These are phyloP conservation scores for Arachis monticola DNA, from an alignment of 331 rosid genomes.

Conservation along the genomic window DNA sequence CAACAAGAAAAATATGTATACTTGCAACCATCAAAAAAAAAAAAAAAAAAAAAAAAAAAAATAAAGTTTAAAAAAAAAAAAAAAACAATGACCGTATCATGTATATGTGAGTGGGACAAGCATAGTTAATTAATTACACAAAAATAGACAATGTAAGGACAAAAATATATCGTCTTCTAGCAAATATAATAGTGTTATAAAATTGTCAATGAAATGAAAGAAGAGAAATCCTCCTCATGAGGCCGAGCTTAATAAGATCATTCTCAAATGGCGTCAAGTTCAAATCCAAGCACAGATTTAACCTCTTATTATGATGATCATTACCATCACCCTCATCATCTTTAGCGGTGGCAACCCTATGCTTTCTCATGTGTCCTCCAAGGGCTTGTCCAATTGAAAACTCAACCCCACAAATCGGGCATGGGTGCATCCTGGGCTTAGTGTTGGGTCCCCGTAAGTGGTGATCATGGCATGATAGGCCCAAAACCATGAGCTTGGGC, in stretches of 20 bases:
- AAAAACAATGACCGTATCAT: background rate
- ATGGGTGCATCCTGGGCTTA: constrained; percentile 65
- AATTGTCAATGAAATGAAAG: constrained; percentile 29
- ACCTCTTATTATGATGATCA: constrained; percentile 32
- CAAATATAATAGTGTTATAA: background rate
- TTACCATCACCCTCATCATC: background rate
- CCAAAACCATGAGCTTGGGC: constrained; percentile 43
- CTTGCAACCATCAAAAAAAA: background rate
- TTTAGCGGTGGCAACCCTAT: constrained; percentile 38
- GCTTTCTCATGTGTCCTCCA: constrained; percentile 95
- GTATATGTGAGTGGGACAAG: background rate
- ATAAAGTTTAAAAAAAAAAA: background rate
- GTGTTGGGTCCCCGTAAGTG: background rate
- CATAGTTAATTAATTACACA: background rate
- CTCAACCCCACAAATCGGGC: constrained; percentile 72
- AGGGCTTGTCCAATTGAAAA: constrained; percentile 82
- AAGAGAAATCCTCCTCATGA: constrained; percentile 41
- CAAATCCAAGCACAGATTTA: constrained; percentile 54
- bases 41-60: background rate
- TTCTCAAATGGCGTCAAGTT: constrained; percentile 59
- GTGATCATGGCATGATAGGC: background rate
- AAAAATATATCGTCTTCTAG: background rate
- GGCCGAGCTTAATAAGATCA: constrained; percentile 45
- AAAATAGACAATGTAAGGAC: background rate
- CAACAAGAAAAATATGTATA: background rate